These are phyloP conservation scores for Cercospora zeina DNA, from an alignment of 2,329 filamentous ascomycete genomes.

Conservation along the genomic window DNA sequence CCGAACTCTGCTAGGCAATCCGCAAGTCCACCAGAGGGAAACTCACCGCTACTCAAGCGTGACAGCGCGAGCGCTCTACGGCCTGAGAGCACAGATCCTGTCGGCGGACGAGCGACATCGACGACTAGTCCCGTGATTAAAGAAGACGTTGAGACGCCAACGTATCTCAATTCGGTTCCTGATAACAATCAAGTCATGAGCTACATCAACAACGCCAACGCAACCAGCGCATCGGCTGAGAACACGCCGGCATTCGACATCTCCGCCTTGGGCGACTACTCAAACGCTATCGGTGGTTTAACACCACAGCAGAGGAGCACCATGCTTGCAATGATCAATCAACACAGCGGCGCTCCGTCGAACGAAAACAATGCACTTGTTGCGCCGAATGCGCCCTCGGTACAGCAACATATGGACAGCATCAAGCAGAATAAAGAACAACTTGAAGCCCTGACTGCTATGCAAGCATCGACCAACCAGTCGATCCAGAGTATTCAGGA, in stretches of 20 bases:
- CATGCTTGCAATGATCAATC: conserved; percentile 50
- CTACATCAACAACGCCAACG: conserved; percentile 52
- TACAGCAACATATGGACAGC: conserved; percentile 58
- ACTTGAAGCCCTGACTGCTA: conserved; percentile 72
- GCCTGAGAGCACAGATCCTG: conserved; percentile 22
- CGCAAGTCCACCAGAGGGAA: conserved; percentile 31
- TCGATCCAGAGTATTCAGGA: conserved; percentile 64
- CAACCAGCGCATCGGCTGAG: conserved; percentile 39
- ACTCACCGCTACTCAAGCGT: conserved; percentile 24
- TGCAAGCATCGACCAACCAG: conserved; percentile 54
- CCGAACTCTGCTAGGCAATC: conserved; percentile 34
- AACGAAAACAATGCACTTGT: conserved; percentile 58
- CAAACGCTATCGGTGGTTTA: conserved; percentile 50
- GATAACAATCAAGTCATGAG: conserved; percentile 54
- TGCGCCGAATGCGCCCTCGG: conserved; percentile 56
- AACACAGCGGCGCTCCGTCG: conserved; percentile 47
- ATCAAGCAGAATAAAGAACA: conserved; percentile 71
- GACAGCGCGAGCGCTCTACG: conserved; percentile 26
- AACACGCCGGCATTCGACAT: conserved; percentile 49
- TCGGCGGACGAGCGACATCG: conserved; percentile 8
- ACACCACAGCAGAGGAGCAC: conserved; percentile 52
- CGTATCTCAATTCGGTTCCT: conserved; percentile 39
- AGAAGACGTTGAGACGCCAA: conserved; percentile 44
- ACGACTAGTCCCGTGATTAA: conserved; percentile 43
- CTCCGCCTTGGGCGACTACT: conserved; percentile 50